phyloP scores from a whole-genome alignment of 495 filamentous ascomycete species.

The Trichoderma asperelloides region DNA sequence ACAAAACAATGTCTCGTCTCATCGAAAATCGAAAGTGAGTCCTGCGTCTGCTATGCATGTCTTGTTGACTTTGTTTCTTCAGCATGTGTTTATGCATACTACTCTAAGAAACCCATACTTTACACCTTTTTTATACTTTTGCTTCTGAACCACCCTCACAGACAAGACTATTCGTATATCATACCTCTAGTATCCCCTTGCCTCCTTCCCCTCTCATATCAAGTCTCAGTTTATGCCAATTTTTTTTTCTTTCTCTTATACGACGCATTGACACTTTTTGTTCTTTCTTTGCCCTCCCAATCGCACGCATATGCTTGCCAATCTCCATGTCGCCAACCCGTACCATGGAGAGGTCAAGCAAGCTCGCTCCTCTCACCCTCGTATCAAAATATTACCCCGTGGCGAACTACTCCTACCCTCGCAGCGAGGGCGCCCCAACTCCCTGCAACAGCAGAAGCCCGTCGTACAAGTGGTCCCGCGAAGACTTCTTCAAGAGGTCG shows the following conservation, averaged over 20 bases:
- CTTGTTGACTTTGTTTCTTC: neutral
- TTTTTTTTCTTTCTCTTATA: neutral
- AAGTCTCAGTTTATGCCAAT: neutral
- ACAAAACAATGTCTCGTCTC: neutral
- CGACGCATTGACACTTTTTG: neutral
- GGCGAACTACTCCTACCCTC: constrained; percentile 13
- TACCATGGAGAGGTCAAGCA: constrained; percentile 8
- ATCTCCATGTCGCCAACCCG: too few species aligned
- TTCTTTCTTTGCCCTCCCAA: too few species aligned
- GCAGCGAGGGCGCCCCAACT: neutral
- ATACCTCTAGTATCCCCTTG: neutral
- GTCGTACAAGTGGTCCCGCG: neutral
- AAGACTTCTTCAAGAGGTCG: neutral
- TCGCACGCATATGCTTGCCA: too few species aligned
- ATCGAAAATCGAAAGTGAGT: neutral
- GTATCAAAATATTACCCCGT: constrained; percentile 9
- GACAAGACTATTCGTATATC: constrained; percentile 4
- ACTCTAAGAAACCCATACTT: neutral
- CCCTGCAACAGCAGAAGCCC: neutral
- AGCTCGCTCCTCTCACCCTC: constrained; percentile 9
- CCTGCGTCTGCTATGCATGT: neutral
- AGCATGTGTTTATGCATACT: neutral
- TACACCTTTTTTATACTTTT: neutral
- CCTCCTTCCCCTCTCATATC: neutral
- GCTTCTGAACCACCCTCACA: neutral